phyloP scores from a whole-genome alignment of 345 rosid species.

The Jatropha curcas region DNA sequence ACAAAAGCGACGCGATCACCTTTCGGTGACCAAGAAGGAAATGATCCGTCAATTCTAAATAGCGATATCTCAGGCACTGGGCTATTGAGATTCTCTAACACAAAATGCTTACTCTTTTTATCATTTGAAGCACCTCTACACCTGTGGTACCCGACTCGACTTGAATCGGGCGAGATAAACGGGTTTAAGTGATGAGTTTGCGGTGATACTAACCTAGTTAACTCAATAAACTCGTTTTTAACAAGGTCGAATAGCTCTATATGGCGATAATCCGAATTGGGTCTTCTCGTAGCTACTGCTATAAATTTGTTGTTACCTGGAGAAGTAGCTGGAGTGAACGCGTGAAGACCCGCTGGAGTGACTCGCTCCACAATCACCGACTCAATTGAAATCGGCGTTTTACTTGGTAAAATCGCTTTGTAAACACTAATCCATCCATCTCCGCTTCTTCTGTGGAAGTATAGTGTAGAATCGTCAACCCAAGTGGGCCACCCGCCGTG shows the following conservation, averaged over 20 bases:
- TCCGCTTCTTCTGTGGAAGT: conserved; percentile 66
- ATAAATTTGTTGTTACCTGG: conserved; percentile 73
- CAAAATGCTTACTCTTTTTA: conserved; percentile 40
- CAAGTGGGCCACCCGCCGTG: conserved; percentile 94
- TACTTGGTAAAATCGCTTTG: conserved; percentile 46
- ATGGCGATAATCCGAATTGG: conserved; percentile 59
- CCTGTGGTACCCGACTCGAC: conserved; percentile 75
- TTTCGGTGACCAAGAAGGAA: conserved; percentile 73
- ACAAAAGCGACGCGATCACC: conserved; percentile 80
- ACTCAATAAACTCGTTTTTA: conserved; percentile 52
- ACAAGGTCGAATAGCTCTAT: conserved; percentile 68
- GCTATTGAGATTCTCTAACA: conserved; percentile 64
- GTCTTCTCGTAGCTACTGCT: conserved; percentile 79
- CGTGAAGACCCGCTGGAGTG: conserved; percentile 81
- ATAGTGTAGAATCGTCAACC: conserved; percentile 74
- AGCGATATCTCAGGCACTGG: conserved; percentile 54
- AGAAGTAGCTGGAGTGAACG: conserved; percentile 89
- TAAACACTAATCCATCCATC: conserved; percentile 78
- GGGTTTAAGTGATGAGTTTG: conserved; percentile 77
- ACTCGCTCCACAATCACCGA: conserved; percentile 57
- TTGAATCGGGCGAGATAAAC: conserved; percentile 73
- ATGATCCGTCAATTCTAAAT: conserved; percentile 83
- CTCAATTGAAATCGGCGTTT: conserved; percentile 32
- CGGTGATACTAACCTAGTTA: conserved; percentile 71
- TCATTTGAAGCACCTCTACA: conserved; percentile 57